Base-by-base conservation (phyloP, 2,329 filamentous ascomycete species). In the Penicillium rolfsii region DNA sequence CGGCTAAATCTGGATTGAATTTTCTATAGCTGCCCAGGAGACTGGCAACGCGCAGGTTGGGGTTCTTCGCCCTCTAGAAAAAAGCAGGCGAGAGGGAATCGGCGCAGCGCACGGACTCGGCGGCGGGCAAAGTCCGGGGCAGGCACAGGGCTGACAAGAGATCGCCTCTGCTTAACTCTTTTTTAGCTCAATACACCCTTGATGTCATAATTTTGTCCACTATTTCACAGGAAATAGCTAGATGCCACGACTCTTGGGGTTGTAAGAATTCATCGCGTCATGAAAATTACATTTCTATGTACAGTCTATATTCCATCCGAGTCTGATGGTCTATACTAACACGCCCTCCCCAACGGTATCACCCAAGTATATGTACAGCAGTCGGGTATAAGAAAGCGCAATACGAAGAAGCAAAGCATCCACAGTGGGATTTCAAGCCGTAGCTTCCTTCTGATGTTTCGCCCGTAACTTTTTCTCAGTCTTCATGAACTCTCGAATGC, bases 401-500 rank as follows among this genome's bases (percentile, higher is more conserved):
- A 55, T 28, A n/a, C 7, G 33, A 33, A 54, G 40, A 38, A 30
- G 24, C 24, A 22, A 3, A n/a, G 24, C 35, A 36, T 52, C 49
- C 49, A 28, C 22, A 14, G n/a, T 35, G 14, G 12, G 24, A 11
- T 19, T 22, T 69, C 62, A 74, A 26, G 58, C 24, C n/a, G 54
- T 49, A 22, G 57, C 66, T n/a, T 83, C 86, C 55, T 81, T 78
- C 70, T 79, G 76, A 73, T 93, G 91, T 76, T 87, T 89, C 76
- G 91, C 83, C 77, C 91, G 94, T 62, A 99, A 77, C 75, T 83
- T 89, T 84, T 98, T 98, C 81, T 99, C 95, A 62, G 89, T 93
- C 81, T 90, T 92, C 94, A 99, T 98, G 72, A 99, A 99, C 76
- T 97, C 94, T 63, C 91, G 83, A 66, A 99, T 97, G 0, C 94